These are phyloP conservation scores for Pilaira anomala DNA, from an alignment of 192 early-diverging fungal species.

Conservation along the genomic window DNA sequence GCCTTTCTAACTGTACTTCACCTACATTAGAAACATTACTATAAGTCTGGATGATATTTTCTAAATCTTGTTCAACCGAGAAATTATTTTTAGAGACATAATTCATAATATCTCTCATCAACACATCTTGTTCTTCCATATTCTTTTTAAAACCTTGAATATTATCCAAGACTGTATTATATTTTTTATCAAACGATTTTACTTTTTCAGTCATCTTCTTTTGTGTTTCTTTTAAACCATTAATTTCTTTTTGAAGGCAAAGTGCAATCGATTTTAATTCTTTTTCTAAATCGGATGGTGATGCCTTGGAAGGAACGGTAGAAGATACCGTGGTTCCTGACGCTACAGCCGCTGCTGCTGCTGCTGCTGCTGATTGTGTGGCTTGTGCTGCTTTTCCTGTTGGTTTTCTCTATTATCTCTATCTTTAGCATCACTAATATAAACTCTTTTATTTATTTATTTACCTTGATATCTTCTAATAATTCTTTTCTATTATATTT, in stretches of 20 bases:
- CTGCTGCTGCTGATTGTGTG: background rate
- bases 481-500: slow-evolving; percentile 54
- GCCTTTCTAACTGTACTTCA: too few relatives aligned
- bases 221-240: slow-evolving; percentile 39
- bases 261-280: slow-evolving; percentile 21
- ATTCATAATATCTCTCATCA: slow-evolving; percentile 43
- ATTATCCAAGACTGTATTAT: slow-evolving; percentile 32
- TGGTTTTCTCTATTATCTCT: slow-evolving; percentile 10
- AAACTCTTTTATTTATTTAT: background rate
- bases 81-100: slow-evolving; percentile 31
- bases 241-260: slow-evolving; percentile 41
- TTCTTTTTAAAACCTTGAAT: slow-evolving; percentile 42
- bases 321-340: background rate
- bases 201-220: slow-evolving; percentile 41
- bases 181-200: slow-evolving; percentile 27
- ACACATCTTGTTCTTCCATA: slow-evolving; percentile 45
- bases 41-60: too few relatives aligned
- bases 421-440: background rate
- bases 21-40: too few relatives aligned
- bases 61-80: background rate
- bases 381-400: slow-evolving; percentile 13
- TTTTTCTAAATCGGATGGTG: background rate
- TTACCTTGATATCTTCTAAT: slow-evolving; percentile 50
- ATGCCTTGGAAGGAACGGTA: background rate
- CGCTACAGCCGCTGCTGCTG: background rate